phyloP scores from a whole-genome alignment of 495 filamentous ascomycete species.

The Hyaloscypha bicolor region DNA sequence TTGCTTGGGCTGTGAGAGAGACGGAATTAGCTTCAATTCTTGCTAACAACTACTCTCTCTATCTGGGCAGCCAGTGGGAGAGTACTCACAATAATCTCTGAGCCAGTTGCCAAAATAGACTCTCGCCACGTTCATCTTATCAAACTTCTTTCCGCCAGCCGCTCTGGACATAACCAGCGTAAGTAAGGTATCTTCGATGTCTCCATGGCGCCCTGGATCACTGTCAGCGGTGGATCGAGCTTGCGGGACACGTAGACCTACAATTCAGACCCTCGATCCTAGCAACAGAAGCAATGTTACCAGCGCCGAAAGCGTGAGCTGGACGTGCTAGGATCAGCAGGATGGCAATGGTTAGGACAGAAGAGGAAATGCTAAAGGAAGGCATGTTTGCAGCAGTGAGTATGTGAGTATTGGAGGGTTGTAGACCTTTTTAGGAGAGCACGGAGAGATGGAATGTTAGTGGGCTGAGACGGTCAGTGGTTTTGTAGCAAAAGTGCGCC shows the following conservation, averaged over 20 bases:
- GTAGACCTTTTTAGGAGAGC: not conserved
- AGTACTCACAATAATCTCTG: slow-evolving; percentile 63
- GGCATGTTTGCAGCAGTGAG: slow-evolving; percentile 33
- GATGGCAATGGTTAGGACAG: slow-evolving; percentile 49
- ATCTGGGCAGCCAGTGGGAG: not conserved
- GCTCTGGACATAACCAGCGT: slow-evolving; percentile 72
- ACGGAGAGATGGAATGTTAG: slow-evolving; percentile 24
- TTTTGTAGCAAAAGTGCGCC: not conserved
- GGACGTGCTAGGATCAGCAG: slow-evolving; percentile 65
- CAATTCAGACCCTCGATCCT: slow-evolving; percentile 82
- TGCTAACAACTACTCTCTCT: slow-evolving; percentile 44
- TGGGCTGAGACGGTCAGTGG: not conserved
- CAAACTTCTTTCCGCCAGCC: slow-evolving; percentile 82
- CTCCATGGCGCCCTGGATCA: slow-evolving; percentile 78
- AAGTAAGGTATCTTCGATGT: slow-evolving; percentile 90
- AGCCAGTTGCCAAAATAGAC: slow-evolving; percentile 94
- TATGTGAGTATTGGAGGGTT: slow-evolving; percentile 38
- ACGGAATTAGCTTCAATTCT: slow-evolving; percentile 34
- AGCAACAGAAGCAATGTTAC: slow-evolving; percentile 57
- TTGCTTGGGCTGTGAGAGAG: slow-evolving; percentile 57
- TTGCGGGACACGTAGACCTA: slow-evolving; percentile 32
- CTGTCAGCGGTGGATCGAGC: slow-evolving; percentile 11
- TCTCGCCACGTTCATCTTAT: slow-evolving; percentile 82
- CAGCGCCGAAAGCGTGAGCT: slow-evolving; percentile 77
- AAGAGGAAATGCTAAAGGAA: slow-evolving; percentile 27